Percentiles rank a stretch among this genome's conserved stretches.
phyloP scores from a whole-genome alignment of 2,329 filamentous ascomycete species.

The Coniochaeta sp. region DNA sequence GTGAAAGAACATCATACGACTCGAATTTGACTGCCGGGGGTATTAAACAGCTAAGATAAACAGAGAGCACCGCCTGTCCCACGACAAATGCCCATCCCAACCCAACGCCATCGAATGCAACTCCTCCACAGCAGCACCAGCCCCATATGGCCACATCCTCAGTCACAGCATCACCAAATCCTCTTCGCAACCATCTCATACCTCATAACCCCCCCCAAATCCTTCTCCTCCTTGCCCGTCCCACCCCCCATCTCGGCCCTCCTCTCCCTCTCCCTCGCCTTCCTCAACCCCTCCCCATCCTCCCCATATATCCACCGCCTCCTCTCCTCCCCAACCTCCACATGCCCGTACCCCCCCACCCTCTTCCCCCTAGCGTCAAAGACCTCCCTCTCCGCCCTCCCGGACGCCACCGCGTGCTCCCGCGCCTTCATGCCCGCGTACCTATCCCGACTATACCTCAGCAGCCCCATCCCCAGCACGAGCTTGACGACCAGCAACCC shows the following conservation, averaged over 20 bases:
- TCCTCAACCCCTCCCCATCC: conserved; percentile 62
- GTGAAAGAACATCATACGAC: not conserved
- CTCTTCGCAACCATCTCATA: conserved; percentile 96
- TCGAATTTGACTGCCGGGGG: not conserved
- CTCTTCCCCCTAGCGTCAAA: conserved; percentile 67
- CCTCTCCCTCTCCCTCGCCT: conserved; percentile 55
- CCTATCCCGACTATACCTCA: conserved; percentile 70
- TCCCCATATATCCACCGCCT: conserved; percentile 81
- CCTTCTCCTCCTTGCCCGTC: conserved; percentile 46
- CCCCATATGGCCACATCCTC: no score
- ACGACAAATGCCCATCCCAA: not conserved
- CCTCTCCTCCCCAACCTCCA: conserved; percentile 86
- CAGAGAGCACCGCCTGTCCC: no score
- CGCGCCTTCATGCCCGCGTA: conserved; percentile 74
- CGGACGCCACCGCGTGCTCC: conserved; percentile 44
- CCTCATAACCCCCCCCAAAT: conserved; percentile 61
- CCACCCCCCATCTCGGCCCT: conserved; percentile 40
- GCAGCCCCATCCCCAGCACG: conserved; percentile 77
- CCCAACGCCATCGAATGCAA: not conserved
- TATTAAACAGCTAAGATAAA: not conserved
- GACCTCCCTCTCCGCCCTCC: conserved; percentile 40
- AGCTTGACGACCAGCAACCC: conserved; percentile 80
- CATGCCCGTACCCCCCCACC: conserved; percentile 73
- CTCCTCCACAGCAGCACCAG: not conserved
- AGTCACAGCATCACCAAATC: no score